phyloP scores from a whole-genome alignment of 2,329 filamentous ascomycete genomes.

The Apiospora saccharicola region DNA sequence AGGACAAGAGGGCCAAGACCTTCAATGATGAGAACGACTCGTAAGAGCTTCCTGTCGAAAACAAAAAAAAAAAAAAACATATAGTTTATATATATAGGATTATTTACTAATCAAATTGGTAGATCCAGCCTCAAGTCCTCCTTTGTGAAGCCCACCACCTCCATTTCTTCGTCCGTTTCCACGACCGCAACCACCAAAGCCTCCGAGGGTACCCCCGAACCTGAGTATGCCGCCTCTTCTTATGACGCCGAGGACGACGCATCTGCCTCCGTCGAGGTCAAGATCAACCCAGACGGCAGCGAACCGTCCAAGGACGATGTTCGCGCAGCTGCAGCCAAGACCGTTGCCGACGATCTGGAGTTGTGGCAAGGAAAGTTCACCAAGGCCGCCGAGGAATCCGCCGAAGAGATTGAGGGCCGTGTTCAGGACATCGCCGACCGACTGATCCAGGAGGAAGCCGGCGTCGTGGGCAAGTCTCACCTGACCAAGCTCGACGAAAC shows the following conservation, averaged over 20 bases:
- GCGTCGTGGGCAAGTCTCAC: constrained; percentile 70
- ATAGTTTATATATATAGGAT: background rate
- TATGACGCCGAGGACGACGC: constrained; percentile 35
- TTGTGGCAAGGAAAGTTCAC: constrained; percentile 91
- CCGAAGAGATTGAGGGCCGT: constrained; percentile 73
- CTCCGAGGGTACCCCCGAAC: constrained; percentile 34
- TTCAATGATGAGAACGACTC: constrained; percentile 41
- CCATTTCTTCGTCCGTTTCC: constrained; percentile 33
- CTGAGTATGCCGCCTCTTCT: constrained; percentile 33
- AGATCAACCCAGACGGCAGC: constrained; percentile 40
- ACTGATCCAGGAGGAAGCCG: constrained; percentile 69
- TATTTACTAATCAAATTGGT: background rate
- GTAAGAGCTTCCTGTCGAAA: constrained; percentile 39
- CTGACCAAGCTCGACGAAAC: constrained; percentile 73
- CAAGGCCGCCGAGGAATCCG: constrained; percentile 83
- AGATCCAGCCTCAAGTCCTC: constrained; percentile 42
- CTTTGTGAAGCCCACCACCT: constrained; percentile 46
- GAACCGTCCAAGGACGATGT: constrained; percentile 58
- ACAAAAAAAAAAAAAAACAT: too few species aligned
- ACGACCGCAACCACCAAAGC: constrained; percentile 36
- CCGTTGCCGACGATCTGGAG: constrained; percentile 79
- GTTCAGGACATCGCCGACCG: constrained; percentile 64
- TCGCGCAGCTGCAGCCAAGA: constrained; percentile 66
- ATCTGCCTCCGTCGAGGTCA: constrained; percentile 32
- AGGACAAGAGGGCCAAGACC: constrained; percentile 52